Evolutionary conservation across 352 stramenopile species (phyloP), one percentile per base, ranked within the genome.

Genomic region (Phytopythium aichiense): DNA sequence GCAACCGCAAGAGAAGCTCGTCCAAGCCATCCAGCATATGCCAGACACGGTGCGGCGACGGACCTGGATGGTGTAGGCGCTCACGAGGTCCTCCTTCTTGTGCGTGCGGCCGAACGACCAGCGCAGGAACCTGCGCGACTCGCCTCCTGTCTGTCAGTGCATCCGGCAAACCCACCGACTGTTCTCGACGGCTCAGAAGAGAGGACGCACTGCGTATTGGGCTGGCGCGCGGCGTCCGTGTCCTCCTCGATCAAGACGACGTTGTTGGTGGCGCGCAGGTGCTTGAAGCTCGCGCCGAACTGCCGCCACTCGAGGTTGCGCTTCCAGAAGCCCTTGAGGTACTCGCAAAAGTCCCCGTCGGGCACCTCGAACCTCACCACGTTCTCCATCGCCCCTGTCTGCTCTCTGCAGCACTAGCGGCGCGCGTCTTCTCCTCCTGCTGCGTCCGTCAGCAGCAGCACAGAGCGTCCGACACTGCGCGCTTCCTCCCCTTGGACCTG

Each of bases 231-330:
- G 0, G 84, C 84, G 20, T 88, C 71, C 28, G 68, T 56, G 53
- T 93, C 84, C 48, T 93, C 84, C 56, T 93, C 84, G 64, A 93
- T 90, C 52, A 80, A 65, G 31, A 93, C 84, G 56, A 93, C 77
- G 70, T 90, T 93, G 70, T 93, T 93, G 50, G 78, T 89, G 54
- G 82, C 79, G 57, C 84, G 84, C 58, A 93, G 48, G 66, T 91
- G 81, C 73, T 88, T 84, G 71, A 91, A 93, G 45, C 76, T 87
- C 33, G 61, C 64, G 23, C 84, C 84, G 60, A 93, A 93, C 67
- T 88, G 79, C 9, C 75, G 75, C 84, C 84, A 93, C 67, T 93
- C 81, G 28, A 93, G 67, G 51, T 90, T 93, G 58, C 84, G 78
- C 70, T 93, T 93, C 84, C 84, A 93, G 61, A 85, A 89, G 1